Evolutionary conservation across 2,329 filamentous ascomycete genomes (phyloP).

Genomic region (Colletotrichum phormii): DNA sequence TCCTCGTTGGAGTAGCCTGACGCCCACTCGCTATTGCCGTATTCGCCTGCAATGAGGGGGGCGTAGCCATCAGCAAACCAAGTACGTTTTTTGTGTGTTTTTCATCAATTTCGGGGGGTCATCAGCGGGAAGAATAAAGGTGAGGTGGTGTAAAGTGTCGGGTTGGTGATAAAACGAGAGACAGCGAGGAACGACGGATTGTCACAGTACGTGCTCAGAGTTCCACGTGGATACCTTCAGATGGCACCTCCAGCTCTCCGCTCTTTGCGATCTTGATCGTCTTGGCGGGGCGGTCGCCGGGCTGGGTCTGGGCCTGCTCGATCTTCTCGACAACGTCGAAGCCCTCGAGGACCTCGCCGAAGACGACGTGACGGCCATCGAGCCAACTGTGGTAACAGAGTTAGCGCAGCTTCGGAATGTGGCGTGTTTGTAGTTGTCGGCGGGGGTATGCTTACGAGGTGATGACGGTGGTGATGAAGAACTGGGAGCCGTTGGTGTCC

Average conservation of each 20-base stretch:
- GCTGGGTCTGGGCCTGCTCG: slow-evolving; percentile 74
- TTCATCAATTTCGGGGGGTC: slow-evolving; percentile 1
- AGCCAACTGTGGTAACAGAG: slow-evolving; percentile 70
- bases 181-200: slow-evolving; percentile 18
- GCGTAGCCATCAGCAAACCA: slow-evolving; percentile 49
- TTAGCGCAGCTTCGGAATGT: slow-evolving; percentile 21
- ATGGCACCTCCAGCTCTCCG: slow-evolving; percentile 84
- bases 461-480: slow-evolving; percentile 89
- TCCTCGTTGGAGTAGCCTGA: slow-evolving; percentile 50
- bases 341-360: slow-evolving; percentile 89
- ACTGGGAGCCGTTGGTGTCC: slow-evolving; percentile 90
- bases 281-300: slow-evolving; percentile 76
- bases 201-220: slow-evolving; percentile 69
- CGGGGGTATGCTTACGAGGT: slow-evolving; percentile 69
- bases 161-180: slow-evolving; percentile 17
- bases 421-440: neutral
- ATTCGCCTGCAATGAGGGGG: slow-evolving; percentile 46
- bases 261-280: slow-evolving; percentile 83
- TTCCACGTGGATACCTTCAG: slow-evolving; percentile 94
- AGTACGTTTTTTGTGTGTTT: slow-evolving; percentile 38
- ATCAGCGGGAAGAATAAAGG: slow-evolving; percentile 1
- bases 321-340: slow-evolving; percentile 85
- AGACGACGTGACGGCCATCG: slow-evolving; percentile 87
- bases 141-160: slow-evolving; percentile 8
- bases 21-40: slow-evolving; percentile 52